These are phyloP conservation scores for Heliamphora ciliata DNA, from an alignment of 179 eudicot genomes.

Conservation along the genomic window DNA sequence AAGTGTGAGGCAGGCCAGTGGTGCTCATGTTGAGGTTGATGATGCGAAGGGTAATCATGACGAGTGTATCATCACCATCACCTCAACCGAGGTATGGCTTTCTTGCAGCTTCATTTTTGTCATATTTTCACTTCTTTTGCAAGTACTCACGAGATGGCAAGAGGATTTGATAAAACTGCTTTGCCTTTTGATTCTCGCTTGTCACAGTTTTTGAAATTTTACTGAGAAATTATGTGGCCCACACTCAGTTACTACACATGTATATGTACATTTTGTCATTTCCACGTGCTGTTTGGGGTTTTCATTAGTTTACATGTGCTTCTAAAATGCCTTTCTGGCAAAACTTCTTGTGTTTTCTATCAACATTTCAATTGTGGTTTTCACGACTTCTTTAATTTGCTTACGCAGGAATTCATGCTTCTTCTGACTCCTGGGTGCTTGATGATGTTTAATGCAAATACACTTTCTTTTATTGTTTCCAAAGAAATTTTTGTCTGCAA, in stretches of 20 bases:
- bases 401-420: not conserved
- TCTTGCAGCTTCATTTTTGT: slow-evolving; percentile 3
- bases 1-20: slow-evolving; percentile 79
- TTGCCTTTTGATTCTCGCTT: not conserved
- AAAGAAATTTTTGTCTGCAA: not conserved
- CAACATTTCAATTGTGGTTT: not conserved
- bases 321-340: not conserved
- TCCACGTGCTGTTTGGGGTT: not conserved
- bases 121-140: not conserved
- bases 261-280: not conserved
- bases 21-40: slow-evolving; percentile 78
- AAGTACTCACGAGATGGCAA: not conserved
- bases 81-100: slow-evolving; percentile 60
- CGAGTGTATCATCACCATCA: slow-evolving; percentile 59
- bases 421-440: not conserved
- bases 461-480: not conserved
- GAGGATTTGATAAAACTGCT: not conserved
- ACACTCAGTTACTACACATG: not conserved
- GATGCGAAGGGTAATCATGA: slow-evolving; percentile 48
- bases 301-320: not conserved
- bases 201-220: no score
- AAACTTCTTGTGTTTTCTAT: not conserved
- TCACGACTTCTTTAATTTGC: not conserved
- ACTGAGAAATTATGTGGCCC: no score
- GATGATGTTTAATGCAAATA: not conserved